Evolutionary conservation across 192 early-diverging fungal genomes (phyloP).

Genomic region (Umbelopsis isabellina): DNA sequence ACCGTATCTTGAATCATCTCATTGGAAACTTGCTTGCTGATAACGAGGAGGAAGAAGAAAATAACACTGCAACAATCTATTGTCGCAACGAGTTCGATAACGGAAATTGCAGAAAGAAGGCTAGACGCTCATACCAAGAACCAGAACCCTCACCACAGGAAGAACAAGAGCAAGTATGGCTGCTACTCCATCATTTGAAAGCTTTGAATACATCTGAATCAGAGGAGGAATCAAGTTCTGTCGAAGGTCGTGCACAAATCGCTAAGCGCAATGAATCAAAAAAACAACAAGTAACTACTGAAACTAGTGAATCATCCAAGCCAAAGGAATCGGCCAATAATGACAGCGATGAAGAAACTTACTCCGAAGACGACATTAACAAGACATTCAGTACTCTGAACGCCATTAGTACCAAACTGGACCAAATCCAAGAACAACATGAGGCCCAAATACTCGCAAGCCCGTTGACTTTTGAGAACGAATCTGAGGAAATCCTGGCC

Average conservation of each 20-base stretch:
- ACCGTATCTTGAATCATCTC: background rate
- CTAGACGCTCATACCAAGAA: background rate
- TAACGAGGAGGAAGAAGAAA: background rate
- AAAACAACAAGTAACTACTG: background rate
- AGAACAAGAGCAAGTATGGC: background rate
- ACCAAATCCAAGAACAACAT: conserved; percentile 8
- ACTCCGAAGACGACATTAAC: background rate
- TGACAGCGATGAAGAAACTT: background rate
- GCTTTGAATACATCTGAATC: background rate
- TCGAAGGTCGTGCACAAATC: background rate
- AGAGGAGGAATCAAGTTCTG: background rate
- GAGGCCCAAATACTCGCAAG: background rate
- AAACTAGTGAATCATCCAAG: background rate
- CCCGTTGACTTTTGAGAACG: conserved; percentile 17
- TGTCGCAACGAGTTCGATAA: background rate
- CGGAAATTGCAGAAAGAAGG: background rate
- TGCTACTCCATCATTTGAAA: conserved; percentile 1
- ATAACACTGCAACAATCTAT: background rate
- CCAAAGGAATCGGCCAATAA: background rate
- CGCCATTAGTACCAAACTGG: conserved; percentile 15
- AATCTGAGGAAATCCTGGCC: conserved; percentile 1
- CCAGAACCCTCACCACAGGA: background rate
- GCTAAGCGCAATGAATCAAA: background rate
- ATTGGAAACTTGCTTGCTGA: conserved; percentile 1
- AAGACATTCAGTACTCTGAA: background rate